phyloP scores from a whole-genome alignment of 1,284 basidiomycete species.

The Naganishia liquefaciens region DNA sequence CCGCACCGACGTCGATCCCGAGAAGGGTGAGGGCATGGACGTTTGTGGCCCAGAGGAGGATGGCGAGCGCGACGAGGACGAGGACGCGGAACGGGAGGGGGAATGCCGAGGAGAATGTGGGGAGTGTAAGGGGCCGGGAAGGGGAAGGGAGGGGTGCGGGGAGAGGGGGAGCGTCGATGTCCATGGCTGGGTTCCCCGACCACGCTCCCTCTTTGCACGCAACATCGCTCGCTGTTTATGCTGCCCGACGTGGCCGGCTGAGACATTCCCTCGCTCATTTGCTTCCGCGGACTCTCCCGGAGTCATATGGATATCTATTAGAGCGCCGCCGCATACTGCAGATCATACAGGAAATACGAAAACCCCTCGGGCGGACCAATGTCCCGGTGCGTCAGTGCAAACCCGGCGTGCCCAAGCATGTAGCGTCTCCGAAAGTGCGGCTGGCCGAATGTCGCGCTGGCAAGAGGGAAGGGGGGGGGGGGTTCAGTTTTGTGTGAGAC shows the following conservation, averaged over 20 bases:
- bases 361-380: conserved; percentile 66
- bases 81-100: conserved; percentile 81
- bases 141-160: conserved; percentile 32
- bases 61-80: conserved; percentile 67
- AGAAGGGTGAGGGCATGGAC: conserved; percentile 73
- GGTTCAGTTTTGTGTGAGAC: not conserved
- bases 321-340: conserved; percentile 42
- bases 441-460: conserved; percentile 77
- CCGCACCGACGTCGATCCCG: conserved; percentile 71
- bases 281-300: no score
- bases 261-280: no score
- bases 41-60: conserved; percentile 81
- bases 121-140: conserved; percentile 45
- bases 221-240: no score
- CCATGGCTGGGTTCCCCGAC: conserved; percentile 39
- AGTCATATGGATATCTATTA: no score
- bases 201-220: no score
- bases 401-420: conserved; percentile 58
- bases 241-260: no score
- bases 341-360: conserved; percentile 78
- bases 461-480: conserved; percentile 7
- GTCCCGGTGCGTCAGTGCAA: conserved; percentile 37
- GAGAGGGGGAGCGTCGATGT: conserved; percentile 51
- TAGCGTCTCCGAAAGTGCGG: conserved; percentile 82
- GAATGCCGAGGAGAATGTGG: conserved; percentile 63